phyloP scores from a whole-genome alignment of 192 early-diverging fungal species.

The Rhizoclosmatium globosum region DNA sequence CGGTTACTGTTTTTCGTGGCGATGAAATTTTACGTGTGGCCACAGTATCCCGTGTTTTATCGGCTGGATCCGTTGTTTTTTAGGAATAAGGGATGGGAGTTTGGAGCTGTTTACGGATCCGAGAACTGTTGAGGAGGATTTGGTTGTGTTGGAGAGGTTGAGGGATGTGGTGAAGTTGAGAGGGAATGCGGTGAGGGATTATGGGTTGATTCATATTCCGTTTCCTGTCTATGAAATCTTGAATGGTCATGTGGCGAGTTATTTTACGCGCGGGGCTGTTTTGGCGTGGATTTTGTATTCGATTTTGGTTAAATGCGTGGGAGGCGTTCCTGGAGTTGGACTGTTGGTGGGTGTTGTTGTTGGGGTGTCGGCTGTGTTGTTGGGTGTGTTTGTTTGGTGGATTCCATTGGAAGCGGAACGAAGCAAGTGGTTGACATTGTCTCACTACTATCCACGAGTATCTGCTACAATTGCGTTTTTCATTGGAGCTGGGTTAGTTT shows the following conservation, averaged over 20 bases:
- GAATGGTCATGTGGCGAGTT: not conserved
- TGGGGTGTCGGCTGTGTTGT: not conserved
- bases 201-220: not conserved
- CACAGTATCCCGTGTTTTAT: not conserved
- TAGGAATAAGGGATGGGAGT: not conserved
- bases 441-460: not conserved
- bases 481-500: not conserved
- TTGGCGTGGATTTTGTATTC: not conserved
- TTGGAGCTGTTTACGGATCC: not conserved
- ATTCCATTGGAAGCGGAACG: not conserved
- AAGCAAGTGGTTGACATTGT: not conserved
- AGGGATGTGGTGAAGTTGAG: not conserved
- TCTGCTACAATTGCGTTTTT: not conserved
- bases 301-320: not conserved
- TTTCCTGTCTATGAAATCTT: slow-evolving; percentile 4
- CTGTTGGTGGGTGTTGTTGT: not conserved
- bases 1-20: not conserved
- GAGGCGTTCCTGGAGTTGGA: not conserved
- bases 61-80: not conserved
- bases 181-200: not conserved
- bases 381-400: not conserved
- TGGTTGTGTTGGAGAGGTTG: not conserved
- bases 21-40: not conserved
- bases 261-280: not conserved
- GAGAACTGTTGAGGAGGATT: not conserved